These are phyloP conservation scores for Hordeum marinum DNA, from an alignment of 176 grass and related monocot genomes.

Conservation along the genomic window DNA sequence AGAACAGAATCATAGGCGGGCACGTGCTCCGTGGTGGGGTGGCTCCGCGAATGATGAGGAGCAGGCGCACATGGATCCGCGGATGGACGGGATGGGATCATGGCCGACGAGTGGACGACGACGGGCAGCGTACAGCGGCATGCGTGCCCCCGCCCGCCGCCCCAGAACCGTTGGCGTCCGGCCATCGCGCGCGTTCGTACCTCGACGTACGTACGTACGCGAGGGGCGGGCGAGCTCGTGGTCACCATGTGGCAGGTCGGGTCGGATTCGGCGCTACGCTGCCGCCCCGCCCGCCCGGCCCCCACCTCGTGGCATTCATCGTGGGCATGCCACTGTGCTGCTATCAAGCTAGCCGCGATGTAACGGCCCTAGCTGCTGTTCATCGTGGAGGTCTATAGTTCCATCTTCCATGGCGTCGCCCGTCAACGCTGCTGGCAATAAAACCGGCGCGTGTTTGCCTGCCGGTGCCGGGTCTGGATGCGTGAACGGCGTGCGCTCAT, in stretches of 20 bases:
- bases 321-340: neutral
- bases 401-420: too few species aligned
- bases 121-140: neutral
- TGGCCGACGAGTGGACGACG: neutral
- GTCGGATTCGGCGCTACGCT: neutral
- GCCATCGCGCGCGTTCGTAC: neutral
- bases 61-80: neutral
- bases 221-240: neutral
- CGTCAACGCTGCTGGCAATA: neutral
- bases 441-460: neutral
- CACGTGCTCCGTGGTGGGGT: constrained; percentile 6
- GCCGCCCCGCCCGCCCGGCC: neutral
- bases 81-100: neutral
- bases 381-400: too few species aligned
- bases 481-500: neutral
- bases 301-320: neutral
- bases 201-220: neutral
- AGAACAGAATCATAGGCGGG: neutral
- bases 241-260: neutral
- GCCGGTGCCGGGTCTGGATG: neutral
- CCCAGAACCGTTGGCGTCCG: neutral
- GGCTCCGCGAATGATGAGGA: neutral
- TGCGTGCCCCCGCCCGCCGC: neutral
- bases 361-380: neutral
- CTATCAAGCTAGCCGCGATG: neutral